Base-by-base conservation (phyloP, 768 basidiomycete genomes). In the Floccularia luteovirens region DNA sequence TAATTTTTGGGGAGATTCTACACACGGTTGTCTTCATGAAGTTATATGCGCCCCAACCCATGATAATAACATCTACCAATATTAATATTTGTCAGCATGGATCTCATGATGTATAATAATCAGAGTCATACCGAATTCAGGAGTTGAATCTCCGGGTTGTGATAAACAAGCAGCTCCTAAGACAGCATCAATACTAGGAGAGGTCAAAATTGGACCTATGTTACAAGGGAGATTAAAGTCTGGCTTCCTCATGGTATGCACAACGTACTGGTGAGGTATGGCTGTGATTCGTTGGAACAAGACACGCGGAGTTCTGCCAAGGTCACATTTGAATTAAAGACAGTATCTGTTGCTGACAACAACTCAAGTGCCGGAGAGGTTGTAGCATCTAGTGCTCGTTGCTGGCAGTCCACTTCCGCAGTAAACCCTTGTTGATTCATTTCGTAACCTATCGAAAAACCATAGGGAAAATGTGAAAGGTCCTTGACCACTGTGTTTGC, bases 381-480 rank as follows among this genome's bases (percentile, higher is more conserved):
- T 5, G 43, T 44, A 2, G 33, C 25, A 12, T 45, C 38, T 14
- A 54, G 21, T 10, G 28, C 30, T 20, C 27, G 27, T 20, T 46
- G 38, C 12, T 31, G 31, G 25, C 53, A 54, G 22, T 39, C 42
- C 20, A 54, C 45, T 16, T 48, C 32, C 10, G 48, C 41, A 10
- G 53, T 49, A 23, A 54, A 54, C 10, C 53, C 53, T 45, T 54
- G 53, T 24, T 54, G 53, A 5, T 43, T 49, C 41, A 54, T 41
- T n/a, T 30, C 34, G 38, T 48, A 54, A 21, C 43, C 27, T 4
- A 37, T 43, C 10, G 49, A 44, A 28, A 54, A 49, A 2, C 43
- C 43, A 10, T 42, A 22, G 3, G 46, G 48, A 2, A 43, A 31
- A 13, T 24, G 20, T 19, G 31, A 16, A 10, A 28, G 21, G 22